Evolutionary conservation across 257 asterid species (phyloP), one percentile per base, ranked within the genome.

Genomic region (Solanum pimpinellifolium): DNA sequence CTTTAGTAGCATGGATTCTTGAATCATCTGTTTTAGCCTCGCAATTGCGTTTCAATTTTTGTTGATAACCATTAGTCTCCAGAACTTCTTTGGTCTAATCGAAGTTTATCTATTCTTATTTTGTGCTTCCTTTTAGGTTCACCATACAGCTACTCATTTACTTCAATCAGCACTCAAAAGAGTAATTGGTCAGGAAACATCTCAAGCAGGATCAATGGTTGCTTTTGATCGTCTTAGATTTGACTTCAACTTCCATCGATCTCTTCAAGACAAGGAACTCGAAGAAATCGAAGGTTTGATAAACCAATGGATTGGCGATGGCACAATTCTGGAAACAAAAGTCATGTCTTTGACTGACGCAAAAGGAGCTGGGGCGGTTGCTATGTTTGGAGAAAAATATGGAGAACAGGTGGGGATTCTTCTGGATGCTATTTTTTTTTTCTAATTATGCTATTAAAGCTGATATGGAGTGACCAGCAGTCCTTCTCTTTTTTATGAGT

Each of bases 171-270:
- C 99, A 68, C 98, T 96, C 20, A 96, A 94, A 92, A 92, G 92
- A 89, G 98, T 96, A 88, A 92, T 95, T 52, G 99, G 97, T 85
- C 88, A 92, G 88, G 99, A 96, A 90, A 95, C 98, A 86, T 95
- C 99, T 56, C 99, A 96, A 91, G 99, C 99, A 20, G 99, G 99
- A 86, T 96, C 99, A 11, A 87, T 96, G 92, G 98, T 96, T 90
- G 97, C 94, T 59, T 95, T 95, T 89, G 98, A 94, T 85, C 99
- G 98, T 70, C 97, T 96, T 69, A 91, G 99, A 78, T 96, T 96
- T 85, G 99, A 96, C 89, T 96, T 95, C 93, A 94, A 94, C 89
- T 96, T 95, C 93, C 97, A 91, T 86, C 90, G 99, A 44, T 92
- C 99, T 88, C 94, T 96, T 74, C 88, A 49, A 42, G 98, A 96